These are phyloP conservation scores for Leccinum truebloodii DNA, from an alignment of 768 basidiomycete genomes.

Conservation along the genomic window DNA sequence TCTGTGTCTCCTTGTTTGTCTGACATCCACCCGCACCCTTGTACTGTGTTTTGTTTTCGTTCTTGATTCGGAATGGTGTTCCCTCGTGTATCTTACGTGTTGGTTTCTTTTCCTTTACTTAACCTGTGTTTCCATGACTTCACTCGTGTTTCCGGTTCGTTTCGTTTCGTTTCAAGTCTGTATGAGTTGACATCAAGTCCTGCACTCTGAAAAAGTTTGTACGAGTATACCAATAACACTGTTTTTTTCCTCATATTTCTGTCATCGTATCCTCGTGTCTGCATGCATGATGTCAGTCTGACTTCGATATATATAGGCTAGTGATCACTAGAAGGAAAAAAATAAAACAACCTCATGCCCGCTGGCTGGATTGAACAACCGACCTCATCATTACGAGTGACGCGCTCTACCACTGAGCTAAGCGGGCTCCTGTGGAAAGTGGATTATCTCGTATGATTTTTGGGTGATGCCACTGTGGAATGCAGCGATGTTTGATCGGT, in stretches of 20 bases:
- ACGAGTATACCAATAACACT: background rate
- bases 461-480: background rate
- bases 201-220: background rate
- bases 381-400: conserved; percentile 42
- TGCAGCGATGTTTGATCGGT: background rate
- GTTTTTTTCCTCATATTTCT: background rate
- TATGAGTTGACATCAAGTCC: background rate
- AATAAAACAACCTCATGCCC: conserved; percentile 25
- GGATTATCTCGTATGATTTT: background rate
- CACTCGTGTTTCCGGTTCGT: background rate
- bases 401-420: conserved; percentile 12
- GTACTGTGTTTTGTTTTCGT: background rate
- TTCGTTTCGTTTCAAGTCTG: background rate
- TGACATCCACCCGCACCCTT: background rate
- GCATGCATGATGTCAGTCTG: too few species aligned
- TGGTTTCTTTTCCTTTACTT: background rate
- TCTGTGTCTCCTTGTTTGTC: too few species aligned
- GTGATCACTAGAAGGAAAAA: too few species aligned
- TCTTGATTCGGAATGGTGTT: background rate
- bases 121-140: background rate
- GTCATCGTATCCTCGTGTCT: too few species aligned
- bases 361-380: conserved; percentile 49
- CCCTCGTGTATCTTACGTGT: background rate
- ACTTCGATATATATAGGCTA: too few species aligned
- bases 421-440: background rate